Evolutionary conservation across 2,329 filamentous ascomycete genomes (phyloP).

Genomic region (Fusarium bactridioides): DNA sequence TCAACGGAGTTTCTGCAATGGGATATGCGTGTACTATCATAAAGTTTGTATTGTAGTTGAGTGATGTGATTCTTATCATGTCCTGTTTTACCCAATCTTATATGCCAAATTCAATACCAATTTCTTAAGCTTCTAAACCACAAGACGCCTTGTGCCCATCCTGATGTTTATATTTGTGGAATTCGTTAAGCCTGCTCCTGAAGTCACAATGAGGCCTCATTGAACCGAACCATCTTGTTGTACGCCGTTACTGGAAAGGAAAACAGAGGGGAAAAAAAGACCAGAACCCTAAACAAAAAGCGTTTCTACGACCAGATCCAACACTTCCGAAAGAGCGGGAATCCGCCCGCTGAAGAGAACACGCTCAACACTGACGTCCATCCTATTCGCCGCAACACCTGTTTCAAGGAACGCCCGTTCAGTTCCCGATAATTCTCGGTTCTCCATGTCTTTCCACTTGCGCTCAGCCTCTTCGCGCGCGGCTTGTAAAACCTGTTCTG

Average conservation of each 20-base stretch:
- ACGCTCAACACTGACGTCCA: conserved; percentile 43
- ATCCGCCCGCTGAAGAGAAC: conserved; percentile 46
- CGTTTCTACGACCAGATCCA: conserved; percentile 56
- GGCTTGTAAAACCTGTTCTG: conserved; percentile 70
- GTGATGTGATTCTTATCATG: conserved; percentile 22
- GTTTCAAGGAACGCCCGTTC: conserved; percentile 67
- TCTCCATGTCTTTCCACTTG: conserved; percentile 74
- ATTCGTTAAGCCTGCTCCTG: conserved; percentile 18
- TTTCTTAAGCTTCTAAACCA: conserved; percentile 7
- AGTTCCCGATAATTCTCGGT: conserved; percentile 60
- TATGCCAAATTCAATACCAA: conserved; percentile 12
- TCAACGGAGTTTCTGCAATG: conserved; percentile 22
- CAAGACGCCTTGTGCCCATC: conserved; percentile 22
- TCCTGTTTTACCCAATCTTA: conserved; percentile 32
- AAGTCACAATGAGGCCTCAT: conserved; percentile 20
- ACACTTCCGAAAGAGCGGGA: conserved; percentile 53
- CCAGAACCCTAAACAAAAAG: conserved; percentile 48
- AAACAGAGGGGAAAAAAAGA: not conserved
- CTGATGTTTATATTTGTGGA: conserved; percentile 3
- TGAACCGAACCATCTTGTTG: conserved; percentile 13
- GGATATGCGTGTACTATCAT: conserved; percentile 34
- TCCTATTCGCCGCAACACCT: conserved; percentile 50
- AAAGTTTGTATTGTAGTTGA: conserved; percentile 41
- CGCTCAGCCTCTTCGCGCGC: conserved; percentile 77
- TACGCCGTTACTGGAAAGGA: conserved; percentile 17